Evolutionary conservation across 2,329 filamentous ascomycete species (phyloP).

Genomic region (Phialemoniopsis sp.): DNA sequence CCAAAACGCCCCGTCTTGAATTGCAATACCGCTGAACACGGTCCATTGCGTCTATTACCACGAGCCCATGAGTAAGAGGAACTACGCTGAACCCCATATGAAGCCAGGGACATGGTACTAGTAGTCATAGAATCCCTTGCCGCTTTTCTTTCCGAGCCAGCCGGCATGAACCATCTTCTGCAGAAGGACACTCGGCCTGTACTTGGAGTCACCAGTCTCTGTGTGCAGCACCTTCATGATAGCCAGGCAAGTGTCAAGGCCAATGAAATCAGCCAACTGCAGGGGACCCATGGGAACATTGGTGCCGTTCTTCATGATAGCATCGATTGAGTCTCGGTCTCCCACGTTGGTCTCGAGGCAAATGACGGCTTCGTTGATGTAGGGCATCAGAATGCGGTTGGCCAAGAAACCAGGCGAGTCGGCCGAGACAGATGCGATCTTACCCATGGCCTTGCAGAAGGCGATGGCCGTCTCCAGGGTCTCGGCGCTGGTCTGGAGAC

Average conservation of each 20-base stretch:
- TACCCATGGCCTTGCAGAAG: constrained; percentile 90
- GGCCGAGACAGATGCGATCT: constrained; percentile 80
- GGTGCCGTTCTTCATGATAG: constrained; percentile 98
- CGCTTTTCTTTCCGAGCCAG: constrained; percentile 96
- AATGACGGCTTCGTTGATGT: constrained; percentile 97
- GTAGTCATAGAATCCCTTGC: constrained; percentile 94
- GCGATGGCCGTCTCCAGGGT: constrained; percentile 80
- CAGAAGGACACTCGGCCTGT: constrained; percentile 81
- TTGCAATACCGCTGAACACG: no score
- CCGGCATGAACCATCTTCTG: constrained; percentile 97
- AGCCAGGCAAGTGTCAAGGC: constrained; percentile 88
- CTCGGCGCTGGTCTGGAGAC: constrained; percentile 79
- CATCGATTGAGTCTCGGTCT: constrained; percentile 85
- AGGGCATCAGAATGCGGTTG: constrained; percentile 97
- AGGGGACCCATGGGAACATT: constrained; percentile 98
- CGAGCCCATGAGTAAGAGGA: no score
- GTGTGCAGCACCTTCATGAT: constrained; percentile 95
- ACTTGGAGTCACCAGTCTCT: constrained; percentile 94
- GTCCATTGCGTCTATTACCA: no score
- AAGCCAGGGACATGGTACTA: no score
- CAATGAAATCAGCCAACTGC: constrained; percentile 93
- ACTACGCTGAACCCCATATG: no score
- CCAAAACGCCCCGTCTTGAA: no score
- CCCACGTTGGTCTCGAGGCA: constrained; percentile 94
- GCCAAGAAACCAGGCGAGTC: constrained; percentile 93